phyloP scores from a whole-genome alignment of 371 early-diverging fungal species.

The Saksenaea oblongispora region DNA sequence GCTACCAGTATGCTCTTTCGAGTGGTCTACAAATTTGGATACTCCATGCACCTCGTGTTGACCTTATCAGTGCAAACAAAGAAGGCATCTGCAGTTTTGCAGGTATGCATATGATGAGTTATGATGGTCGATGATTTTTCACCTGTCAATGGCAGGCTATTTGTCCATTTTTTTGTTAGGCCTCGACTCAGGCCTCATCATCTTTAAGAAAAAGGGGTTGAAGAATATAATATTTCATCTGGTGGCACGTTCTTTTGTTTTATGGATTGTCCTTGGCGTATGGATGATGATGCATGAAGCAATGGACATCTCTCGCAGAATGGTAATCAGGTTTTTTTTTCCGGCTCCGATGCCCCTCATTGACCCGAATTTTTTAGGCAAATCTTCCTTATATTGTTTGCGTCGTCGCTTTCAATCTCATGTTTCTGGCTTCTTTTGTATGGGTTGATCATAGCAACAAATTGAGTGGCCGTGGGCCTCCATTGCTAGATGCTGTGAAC shows the following conservation, averaged over 20 bases:
- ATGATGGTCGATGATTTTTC: not conserved
- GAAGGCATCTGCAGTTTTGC: slow-evolving; percentile 88
- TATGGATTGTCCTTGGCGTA: slow-evolving; percentile 38
- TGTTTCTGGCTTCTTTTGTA: slow-evolving; percentile 53
- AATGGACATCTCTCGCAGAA: slow-evolving; percentile 62
- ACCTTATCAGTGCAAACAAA: slow-evolving; percentile 84
- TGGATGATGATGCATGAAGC: slow-evolving; percentile 25
- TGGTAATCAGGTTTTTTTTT: slow-evolving; percentile 48
- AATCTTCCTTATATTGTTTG: slow-evolving; percentile 80
- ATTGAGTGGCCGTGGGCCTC: slow-evolving; percentile 42
- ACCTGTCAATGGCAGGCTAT: slow-evolving; percentile 61
- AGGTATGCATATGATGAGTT: slow-evolving; percentile 41
- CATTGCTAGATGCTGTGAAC: slow-evolving; percentile 73
- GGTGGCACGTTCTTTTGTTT: slow-evolving; percentile 4
- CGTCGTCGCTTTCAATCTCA: slow-evolving; percentile 70
- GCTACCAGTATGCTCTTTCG: slow-evolving; percentile 58
- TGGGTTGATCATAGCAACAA: slow-evolving; percentile 47
- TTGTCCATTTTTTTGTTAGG: slow-evolving; percentile 78
- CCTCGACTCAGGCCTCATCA: slow-evolving; percentile 56
- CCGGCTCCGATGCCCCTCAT: not conserved
- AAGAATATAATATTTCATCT: slow-evolving; percentile 17
- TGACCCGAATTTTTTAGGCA: slow-evolving; percentile 39
- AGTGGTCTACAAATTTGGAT: slow-evolving; percentile 76
- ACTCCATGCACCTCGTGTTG: slow-evolving; percentile 72
- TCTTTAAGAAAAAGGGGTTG: slow-evolving; percentile 20